Evolutionary conservation across 345 rosid genomes (phyloP), one percentile per base, ranked within the genome.

Genomic region (Dipteronia sinensis): DNA sequence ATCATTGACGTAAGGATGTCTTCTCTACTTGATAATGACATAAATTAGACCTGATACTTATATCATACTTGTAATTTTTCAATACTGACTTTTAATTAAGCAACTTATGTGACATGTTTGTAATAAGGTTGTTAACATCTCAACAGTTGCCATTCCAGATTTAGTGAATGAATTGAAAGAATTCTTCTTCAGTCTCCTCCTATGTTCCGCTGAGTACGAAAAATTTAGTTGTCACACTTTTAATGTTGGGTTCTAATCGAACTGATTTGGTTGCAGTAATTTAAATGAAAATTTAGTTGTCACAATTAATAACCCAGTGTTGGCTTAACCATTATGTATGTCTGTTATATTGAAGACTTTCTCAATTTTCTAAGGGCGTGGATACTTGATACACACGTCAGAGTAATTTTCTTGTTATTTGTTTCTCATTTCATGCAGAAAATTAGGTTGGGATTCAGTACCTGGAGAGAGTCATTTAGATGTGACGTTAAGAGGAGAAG

Each of bases 401-500:
- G 27, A 27, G 27, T 27, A 27, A 27, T 27, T 27, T 27, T 27
- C 42, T 38, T 38, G 42, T 6, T 38, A 38, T 38, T 6, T 38
- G 42, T n/a, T n/a, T n/a, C n/a, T n/a, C n/a, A n/a, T n/a, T n/a
- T n/a, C n/a, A n/a, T n/a, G n/a, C n/a, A n/a, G n/a, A n/a, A n/a
- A n/a, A n/a, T n/a, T n/a, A n/a, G n/a, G n/a, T 6, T 38, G 42
- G 42, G 42, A 38, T 1, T 38, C 42, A 38, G 7, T 38, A 38
- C 42, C 42, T 3, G 42, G 42, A 38, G 42, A 38, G 42, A 38
- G 7, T 38, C 42, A 38, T 42, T 74, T 77, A 19, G 68, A 82
- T 72, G 83, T 79, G 3, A 66, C 82, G 59, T 77, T 83, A 58
- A 80, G 87, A 55, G 89, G 84, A 65, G 78, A 82, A 80, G 72